phyloP scores from a whole-genome alignment of 306 rosid species.

The Calophaca sinica region DNA sequence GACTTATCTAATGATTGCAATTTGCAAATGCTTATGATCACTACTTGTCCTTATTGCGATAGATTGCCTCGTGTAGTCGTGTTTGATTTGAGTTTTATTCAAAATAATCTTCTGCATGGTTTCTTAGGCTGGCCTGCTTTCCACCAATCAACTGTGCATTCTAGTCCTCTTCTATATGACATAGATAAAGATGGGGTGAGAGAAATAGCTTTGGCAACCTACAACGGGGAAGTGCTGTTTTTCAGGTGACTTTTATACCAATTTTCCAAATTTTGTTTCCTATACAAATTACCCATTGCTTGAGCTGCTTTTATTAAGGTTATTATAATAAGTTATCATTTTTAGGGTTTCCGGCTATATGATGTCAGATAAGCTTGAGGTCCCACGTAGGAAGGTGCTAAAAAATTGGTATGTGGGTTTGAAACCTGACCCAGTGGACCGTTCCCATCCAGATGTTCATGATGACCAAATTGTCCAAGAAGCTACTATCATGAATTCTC shows the following conservation, averaged over 20 bases:
- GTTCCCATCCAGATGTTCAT: conserved; percentile 87
- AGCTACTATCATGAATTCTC: conserved; percentile 56
- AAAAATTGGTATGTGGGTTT: conserved; percentile 89
- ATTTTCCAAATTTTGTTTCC: conserved; percentile 17
- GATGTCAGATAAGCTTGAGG: conserved; percentile 89
- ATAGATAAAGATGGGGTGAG: conserved; percentile 98
- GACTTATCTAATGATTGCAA: conserved; percentile 3
- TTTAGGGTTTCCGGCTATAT: conserved; percentile 91
- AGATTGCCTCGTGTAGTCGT: not conserved
- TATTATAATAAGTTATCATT: conserved; percentile 33
- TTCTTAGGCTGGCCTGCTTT: conserved; percentile 98
- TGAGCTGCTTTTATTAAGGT: conserved; percentile 28
- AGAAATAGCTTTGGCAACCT: conserved; percentile 95
- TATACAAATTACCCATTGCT: conserved; percentile 12
- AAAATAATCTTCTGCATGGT: conserved; percentile 44
- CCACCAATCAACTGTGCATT: conserved; percentile 97
- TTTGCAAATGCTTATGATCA: conserved; percentile 32
- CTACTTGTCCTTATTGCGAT: conserved; percentile 25
- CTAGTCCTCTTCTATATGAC: conserved; percentile 94
- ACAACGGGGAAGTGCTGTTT: conserved; percentile 96
- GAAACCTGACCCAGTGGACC: conserved; percentile 80
- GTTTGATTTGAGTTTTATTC: conserved; percentile 34
- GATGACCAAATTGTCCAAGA: conserved; percentile 77
- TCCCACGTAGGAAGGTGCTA: conserved; percentile 85
- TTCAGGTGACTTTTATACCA: conserved; percentile 73